phyloP scores from a whole-genome alignment of 768 basidiomycete genomes.

The Ephemerocybe angulata region DNA sequence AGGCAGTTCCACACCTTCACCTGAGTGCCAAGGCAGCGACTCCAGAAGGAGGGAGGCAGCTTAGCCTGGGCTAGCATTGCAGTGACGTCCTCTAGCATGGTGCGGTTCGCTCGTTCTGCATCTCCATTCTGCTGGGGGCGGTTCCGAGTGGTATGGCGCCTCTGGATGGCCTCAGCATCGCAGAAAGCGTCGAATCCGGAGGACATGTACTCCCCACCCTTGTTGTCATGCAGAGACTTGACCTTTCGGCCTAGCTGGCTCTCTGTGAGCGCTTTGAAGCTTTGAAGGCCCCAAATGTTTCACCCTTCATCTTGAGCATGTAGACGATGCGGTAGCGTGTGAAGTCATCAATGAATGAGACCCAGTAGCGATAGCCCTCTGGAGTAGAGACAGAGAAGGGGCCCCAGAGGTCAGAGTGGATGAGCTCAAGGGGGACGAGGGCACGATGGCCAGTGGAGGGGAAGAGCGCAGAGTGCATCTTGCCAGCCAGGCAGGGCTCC shows the following conservation, averaged over 20 bases:
- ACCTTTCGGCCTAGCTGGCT: slow-evolving; percentile 22
- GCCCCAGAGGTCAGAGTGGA: slow-evolving; percentile 26
- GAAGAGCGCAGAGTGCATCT: slow-evolving; percentile 14
- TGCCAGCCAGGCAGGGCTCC: slow-evolving; percentile 15
- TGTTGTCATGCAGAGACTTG: slow-evolving; percentile 27
- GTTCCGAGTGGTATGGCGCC: slow-evolving; percentile 17
- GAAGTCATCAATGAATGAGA: slow-evolving; percentile 28
- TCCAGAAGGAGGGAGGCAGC: slow-evolving; percentile 21
- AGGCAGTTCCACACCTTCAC: slow-evolving; percentile 21
- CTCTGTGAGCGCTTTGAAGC: slow-evolving; percentile 32
- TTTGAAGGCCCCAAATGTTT: slow-evolving; percentile 25
- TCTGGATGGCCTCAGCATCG: slow-evolving; percentile 20
- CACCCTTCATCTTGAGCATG: slow-evolving; percentile 22
- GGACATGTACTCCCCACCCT: slow-evolving; percentile 34
- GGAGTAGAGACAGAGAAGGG: slow-evolving; percentile 20
- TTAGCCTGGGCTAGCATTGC: slow-evolving; percentile 25
- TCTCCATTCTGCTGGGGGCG: slow-evolving; percentile 41
- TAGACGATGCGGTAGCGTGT: slow-evolving; percentile 16
- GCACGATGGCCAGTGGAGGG: slow-evolving; percentile 4
- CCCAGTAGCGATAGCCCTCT: slow-evolving; percentile 28
- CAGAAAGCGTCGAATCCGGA: slow-evolving; percentile 19
- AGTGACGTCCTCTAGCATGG: slow-evolving; percentile 32
- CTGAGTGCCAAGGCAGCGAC: slow-evolving; percentile 14
- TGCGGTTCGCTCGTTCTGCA: slow-evolving; percentile 36
- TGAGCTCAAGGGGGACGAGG: too few species aligned